These are phyloP conservation scores for Pseudogymnoascus sp. DNA, from an alignment of 2,329 filamentous ascomycete genomes.

Conservation along the genomic window DNA sequence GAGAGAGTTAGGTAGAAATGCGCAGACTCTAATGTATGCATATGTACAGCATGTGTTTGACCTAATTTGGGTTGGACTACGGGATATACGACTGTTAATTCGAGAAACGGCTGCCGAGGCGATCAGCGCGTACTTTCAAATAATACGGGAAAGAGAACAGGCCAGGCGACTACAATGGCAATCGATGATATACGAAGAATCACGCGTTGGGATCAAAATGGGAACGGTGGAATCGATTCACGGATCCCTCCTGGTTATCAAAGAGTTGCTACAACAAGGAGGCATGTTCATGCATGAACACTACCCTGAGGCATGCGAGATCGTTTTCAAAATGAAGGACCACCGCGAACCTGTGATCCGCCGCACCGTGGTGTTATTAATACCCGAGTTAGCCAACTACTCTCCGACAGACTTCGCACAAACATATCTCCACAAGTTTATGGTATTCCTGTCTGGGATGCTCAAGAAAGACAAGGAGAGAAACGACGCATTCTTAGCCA, in stretches of 20 bases:
- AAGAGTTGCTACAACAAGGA: conserved; percentile 86
- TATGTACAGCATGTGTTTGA: conserved; percentile 95
- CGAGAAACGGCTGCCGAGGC: conserved; percentile 86
- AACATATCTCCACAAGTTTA: conserved; percentile 86
- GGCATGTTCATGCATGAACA: conserved; percentile 99
- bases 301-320: conserved; percentile 87
- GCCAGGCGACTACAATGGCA: conserved; percentile 84
- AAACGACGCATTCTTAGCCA: conserved; percentile 89
- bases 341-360: conserved; percentile 82
- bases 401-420: conserved; percentile 83
- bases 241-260: conserved; percentile 86
- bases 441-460: conserved; percentile 90
- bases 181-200: conserved; percentile 80
- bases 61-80: conserved; percentile 88
- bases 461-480: conserved; percentile 91
- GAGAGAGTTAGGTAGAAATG: conserved; percentile 83
- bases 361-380: conserved; percentile 81
- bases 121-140: conserved; percentile 90
- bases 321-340: conserved; percentile 86
- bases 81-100: conserved; percentile 85
- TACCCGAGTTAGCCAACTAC: conserved; percentile 88
- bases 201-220: conserved; percentile 67
- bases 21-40: conserved; percentile 88
- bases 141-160: conserved; percentile 86
- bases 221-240: conserved; percentile 83